Conservation (phyloP, 129 eudicot species). For the Ambrosia trifida region DNA sequence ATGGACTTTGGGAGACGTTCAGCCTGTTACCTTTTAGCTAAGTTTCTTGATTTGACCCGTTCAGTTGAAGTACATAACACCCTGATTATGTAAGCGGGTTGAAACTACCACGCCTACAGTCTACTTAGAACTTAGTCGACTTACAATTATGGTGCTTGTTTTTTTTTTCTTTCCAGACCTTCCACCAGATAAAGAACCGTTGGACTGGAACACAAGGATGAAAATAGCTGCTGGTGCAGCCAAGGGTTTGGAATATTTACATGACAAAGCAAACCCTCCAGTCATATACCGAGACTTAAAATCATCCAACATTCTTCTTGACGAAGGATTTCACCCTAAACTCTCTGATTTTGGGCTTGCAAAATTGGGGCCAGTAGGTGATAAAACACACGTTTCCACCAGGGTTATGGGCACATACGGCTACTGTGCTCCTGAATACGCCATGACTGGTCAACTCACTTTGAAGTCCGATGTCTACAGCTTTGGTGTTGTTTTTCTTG, state of each 20-base stretch:
- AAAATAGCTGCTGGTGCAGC: conserved; percentile 99
- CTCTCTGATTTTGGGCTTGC: conserved; percentile 96
- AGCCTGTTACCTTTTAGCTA: conserved; percentile 7
- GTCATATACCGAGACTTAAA: conserved; percentile 91
- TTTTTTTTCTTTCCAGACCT: conserved; percentile 45
- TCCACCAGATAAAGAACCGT: conserved; percentile 78
- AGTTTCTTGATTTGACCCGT: not conserved
- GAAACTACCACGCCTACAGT: not conserved
- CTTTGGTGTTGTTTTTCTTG: conserved; percentile 96
- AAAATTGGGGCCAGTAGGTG: conserved; percentile 93
- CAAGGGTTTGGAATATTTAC: conserved; percentile 89
- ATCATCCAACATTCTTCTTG: conserved; percentile 94
- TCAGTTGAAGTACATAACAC: not conserved
- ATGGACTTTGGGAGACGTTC: not conserved
- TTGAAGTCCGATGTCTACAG: conserved; percentile 93
- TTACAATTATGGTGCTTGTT: conserved; percentile 16
- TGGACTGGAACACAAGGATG: conserved; percentile 97
- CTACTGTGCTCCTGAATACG: conserved; percentile 98
- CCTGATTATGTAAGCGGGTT: not conserved
- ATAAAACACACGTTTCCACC: conserved; percentile 94
- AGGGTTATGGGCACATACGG: conserved; percentile 98
- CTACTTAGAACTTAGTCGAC: not conserved
- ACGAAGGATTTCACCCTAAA: conserved; percentile 83
- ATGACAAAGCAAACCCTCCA: conserved; percentile 94
- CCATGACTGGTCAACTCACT: conserved; percentile 98